A percentile compares a stretch with the other conserved stretches of the same genome.
Conservation (phyloP, 495 filamentous ascomycete species). For the Lichina pygmaea region DNA sequence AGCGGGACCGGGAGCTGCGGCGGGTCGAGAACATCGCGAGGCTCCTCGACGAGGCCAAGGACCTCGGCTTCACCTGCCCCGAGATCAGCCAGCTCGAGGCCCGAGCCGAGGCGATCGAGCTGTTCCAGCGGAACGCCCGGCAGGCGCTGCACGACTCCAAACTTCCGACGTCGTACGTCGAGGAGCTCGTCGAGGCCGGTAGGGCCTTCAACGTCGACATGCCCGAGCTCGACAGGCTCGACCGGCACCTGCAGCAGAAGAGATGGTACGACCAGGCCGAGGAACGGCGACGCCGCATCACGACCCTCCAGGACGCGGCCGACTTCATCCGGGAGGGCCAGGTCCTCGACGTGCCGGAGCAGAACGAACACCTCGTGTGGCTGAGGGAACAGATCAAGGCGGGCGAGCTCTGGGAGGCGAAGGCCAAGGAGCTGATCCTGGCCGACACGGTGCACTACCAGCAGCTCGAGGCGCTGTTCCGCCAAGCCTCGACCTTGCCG, state of each 20-base stretch:
- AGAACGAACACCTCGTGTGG: slow-evolving; percentile 47
- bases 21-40: slow-evolving; percentile 74
- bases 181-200: slow-evolving; percentile 69
- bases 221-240: slow-evolving; percentile 67
- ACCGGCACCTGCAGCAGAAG: slow-evolving; percentile 54
- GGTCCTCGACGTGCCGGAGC: slow-evolving; percentile 46
- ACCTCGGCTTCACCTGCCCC: slow-evolving; percentile 78
- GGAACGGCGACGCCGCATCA: slow-evolving; percentile 27
- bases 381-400: slow-evolving; percentile 47
- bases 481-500: slow-evolving; percentile 45
- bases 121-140: slow-evolving; percentile 59
- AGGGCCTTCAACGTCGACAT: slow-evolving; percentile 84
- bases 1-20: slow-evolving; percentile 66
- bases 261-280: slow-evolving; percentile 68
- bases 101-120: slow-evolving; percentile 61
- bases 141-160: slow-evolving; percentile 33
- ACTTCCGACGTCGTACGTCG: slow-evolving; percentile 41
- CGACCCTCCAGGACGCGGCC: slow-evolving; percentile 50
- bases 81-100: slow-evolving; percentile 76
- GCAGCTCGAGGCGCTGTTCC: slow-evolving; percentile 76
- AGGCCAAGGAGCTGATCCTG: slow-evolving; percentile 78
- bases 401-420: slow-evolving; percentile 75
- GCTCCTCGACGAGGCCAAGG: slow-evolving; percentile 60
- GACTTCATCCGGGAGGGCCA: slow-evolving; percentile 51
- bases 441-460: slow-evolving; percentile 78